phyloP scores from a whole-genome alignment of 805 yeast species.

The Starmerella ratchasimensis region DNA sequence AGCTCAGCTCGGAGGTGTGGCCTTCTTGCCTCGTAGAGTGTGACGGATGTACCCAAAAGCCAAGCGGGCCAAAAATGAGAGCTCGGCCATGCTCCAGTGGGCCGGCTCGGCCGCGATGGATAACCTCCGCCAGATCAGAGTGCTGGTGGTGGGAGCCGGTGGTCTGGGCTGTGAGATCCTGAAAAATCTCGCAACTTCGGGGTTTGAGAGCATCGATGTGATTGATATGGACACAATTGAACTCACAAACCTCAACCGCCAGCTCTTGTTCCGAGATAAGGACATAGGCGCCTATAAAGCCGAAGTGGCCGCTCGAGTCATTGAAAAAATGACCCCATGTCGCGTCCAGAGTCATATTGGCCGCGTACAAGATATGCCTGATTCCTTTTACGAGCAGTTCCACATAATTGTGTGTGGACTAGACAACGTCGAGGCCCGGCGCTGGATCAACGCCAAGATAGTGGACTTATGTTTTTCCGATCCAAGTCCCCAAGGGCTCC shows the following conservation, averaged over 20 bases:
- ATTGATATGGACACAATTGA: conserved; percentile 80
- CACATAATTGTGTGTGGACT: conserved; percentile 70
- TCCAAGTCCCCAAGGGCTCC: conserved; percentile 35
- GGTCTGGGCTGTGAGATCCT: conserved; percentile 74
- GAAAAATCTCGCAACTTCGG: conserved; percentile 57
- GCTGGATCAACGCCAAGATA: conserved; percentile 71
- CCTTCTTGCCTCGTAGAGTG: too few species aligned
- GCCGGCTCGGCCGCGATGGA: conserved; percentile 1
- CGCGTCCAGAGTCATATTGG: conserved; percentile 38
- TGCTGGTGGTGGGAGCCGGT: conserved; percentile 53
- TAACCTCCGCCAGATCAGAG: conserved; percentile 5
- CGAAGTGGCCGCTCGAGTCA: conserved; percentile 50
- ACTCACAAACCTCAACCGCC: conserved; percentile 61
- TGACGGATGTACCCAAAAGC: too few species aligned
- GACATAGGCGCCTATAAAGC: conserved; percentile 62
- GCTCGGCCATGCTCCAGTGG: neutral
- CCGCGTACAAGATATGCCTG: conserved; percentile 49
- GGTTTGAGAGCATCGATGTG: conserved; percentile 49
- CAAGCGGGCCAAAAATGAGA: neutral
- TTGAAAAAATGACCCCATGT: conserved; percentile 13
- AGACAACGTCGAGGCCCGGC: conserved; percentile 77
- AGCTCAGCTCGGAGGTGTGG: too few species aligned
- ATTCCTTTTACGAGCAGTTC: conserved; percentile 52
- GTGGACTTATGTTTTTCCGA: conserved; percentile 44
- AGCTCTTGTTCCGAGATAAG: conserved; percentile 46